A percentile compares a stretch with the other conserved stretches of the same genome.
These are phyloP conservation scores for Simplicillium sp. DNA, from an alignment of 2,329 filamentous ascomycete species.

Conservation along the genomic window DNA sequence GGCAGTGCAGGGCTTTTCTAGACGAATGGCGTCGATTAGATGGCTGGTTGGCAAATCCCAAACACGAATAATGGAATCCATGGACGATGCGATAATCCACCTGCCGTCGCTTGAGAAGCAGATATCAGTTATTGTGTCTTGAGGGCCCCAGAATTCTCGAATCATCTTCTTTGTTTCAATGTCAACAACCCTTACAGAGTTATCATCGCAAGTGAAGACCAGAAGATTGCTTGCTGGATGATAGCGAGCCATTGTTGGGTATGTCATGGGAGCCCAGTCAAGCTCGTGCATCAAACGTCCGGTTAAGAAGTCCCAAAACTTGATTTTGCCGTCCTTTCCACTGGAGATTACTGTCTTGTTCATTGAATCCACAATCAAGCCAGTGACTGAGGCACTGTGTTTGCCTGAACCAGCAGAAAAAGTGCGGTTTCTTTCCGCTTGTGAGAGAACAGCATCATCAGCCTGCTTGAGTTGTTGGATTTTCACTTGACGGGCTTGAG, in stretches of 20 bases:
- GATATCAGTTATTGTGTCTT: constrained; percentile 66
- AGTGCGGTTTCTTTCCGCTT: constrained; percentile 30
- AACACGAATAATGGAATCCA: constrained; percentile 70
- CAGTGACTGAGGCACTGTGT: constrained; percentile 76
- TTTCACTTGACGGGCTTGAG: constrained; percentile 68
- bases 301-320: constrained; percentile 94
- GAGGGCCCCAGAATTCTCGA: constrained; percentile 82
- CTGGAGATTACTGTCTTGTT: constrained; percentile 82
- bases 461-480: constrained; percentile 51
- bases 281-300: constrained; percentile 73
- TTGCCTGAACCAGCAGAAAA: constrained; percentile 53
- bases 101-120: constrained; percentile 87
- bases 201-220: constrained; percentile 81
- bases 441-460: constrained; percentile 46
- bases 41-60: constrained; percentile 97
- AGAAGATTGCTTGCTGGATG: constrained; percentile 77
- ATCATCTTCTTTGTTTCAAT: constrained; percentile 84
- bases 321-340: constrained; percentile 82
- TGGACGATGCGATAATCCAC: constrained; percentile 84
- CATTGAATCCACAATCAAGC: constrained; percentile 78
- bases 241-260: constrained; percentile 69
- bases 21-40: constrained; percentile 81
- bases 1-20: constrained; percentile 70
- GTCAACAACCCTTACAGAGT: constrained; percentile 81
- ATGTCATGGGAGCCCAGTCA: constrained; percentile 67